Percentiles rank a stretch among this genome's conserved stretches.
phyloP scores from a whole-genome alignment of 2,329 filamentous ascomycete species.

The Colletotrichum eleusines region DNA sequence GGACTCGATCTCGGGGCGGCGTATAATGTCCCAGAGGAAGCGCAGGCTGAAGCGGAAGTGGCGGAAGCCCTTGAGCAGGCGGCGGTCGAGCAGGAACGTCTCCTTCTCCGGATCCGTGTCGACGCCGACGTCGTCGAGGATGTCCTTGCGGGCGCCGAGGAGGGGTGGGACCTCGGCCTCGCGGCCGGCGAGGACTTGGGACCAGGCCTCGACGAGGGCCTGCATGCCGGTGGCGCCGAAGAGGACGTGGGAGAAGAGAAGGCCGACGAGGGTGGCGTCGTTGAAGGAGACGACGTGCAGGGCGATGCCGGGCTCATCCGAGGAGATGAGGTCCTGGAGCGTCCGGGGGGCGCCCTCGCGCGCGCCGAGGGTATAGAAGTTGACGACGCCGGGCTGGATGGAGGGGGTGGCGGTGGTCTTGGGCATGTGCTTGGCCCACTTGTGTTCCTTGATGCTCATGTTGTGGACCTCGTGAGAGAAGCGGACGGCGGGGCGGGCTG shows the following conservation, averaged over 20 bases:
- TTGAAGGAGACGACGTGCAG: constrained; percentile 62
- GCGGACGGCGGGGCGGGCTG: constrained; percentile 53
- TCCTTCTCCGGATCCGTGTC: constrained; percentile 45
- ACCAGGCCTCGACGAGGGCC: constrained; percentile 60
- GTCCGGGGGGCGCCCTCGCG: constrained; percentile 41
- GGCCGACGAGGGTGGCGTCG: constrained; percentile 62
- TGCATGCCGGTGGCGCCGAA: constrained; percentile 60
- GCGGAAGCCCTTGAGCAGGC: constrained; percentile 46
- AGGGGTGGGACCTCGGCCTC: constrained; percentile 56
- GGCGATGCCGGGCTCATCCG: constrained; percentile 59
- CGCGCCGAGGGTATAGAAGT: constrained; percentile 43
- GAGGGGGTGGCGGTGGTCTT: constrained; percentile 43
- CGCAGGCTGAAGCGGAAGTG: constrained; percentile 51
- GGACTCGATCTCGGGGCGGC: constrained; percentile 49
- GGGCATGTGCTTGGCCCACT: constrained; percentile 47
- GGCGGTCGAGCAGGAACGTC: constrained; percentile 45
- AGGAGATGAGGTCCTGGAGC: constrained; percentile 55
- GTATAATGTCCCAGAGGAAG: constrained; percentile 51
- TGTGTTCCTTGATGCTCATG: constrained; percentile 56
- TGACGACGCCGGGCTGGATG: constrained; percentile 36
- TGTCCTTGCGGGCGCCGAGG: constrained; percentile 52
- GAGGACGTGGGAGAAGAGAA: constrained; percentile 61
- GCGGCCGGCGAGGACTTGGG: constrained; percentile 56
- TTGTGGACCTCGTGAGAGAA: constrained; percentile 54
- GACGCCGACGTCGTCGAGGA: constrained; percentile 47